These are phyloP conservation scores for Penicillium canariense DNA, from an alignment of 495 filamentous ascomycete species.

Conservation along the genomic window DNA sequence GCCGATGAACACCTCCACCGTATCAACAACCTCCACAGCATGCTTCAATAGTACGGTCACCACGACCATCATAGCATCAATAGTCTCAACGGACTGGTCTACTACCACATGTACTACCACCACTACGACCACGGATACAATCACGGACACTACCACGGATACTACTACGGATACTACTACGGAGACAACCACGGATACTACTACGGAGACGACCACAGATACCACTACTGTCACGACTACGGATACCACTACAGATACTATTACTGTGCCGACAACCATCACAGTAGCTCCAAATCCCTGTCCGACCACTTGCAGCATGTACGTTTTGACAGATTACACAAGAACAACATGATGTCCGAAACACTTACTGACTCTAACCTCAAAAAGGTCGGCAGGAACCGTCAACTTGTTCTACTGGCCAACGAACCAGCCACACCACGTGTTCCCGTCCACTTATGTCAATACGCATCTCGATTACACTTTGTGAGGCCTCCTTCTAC, in stretches of 20 bases:
- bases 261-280: conserved; percentile 18
- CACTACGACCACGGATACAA: not conserved
- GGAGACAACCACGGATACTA: not conserved
- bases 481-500: conserved; percentile 11
- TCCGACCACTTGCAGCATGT: conserved; percentile 22
- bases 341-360: not conserved
- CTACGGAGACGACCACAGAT: not conserved
- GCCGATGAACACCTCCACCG: not conserved
- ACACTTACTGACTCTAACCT: conserved; percentile 2
- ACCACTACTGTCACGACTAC: not conserved
- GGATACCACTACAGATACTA: not conserved
- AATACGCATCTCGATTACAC: conserved; percentile 17
- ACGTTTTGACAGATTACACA: not conserved
- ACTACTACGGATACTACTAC: not conserved
- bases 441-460: conserved; percentile 19
- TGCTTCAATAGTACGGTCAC: not conserved
- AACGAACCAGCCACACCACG: conserved; percentile 11
- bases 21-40: not conserved
- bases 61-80: not conserved
- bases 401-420: conserved; percentile 26
- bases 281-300: conserved; percentile 19
- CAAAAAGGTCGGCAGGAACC: conserved; percentile 16
- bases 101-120: conserved; percentile 2
- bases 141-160: not conserved
- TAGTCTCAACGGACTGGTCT: conserved; percentile 1